Evolutionary conservation across 495 filamentous ascomycete genomes (phyloP).

Genomic region (Collariella sp.): DNA sequence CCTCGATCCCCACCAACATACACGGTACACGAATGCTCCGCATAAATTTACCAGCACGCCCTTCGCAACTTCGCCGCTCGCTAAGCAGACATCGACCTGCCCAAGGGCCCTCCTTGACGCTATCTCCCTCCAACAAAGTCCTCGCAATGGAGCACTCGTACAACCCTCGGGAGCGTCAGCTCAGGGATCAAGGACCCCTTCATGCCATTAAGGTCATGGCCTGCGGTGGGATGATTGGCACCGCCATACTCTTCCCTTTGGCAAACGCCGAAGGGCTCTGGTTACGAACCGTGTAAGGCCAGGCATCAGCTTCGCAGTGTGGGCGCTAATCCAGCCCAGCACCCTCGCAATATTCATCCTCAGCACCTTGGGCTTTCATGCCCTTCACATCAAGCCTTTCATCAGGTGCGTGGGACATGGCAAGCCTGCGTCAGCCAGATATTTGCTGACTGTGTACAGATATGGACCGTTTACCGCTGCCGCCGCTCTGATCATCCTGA

Average conservation of each 20-base stretch:
- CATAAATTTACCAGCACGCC: background rate
- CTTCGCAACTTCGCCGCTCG: background rate
- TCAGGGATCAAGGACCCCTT: background rate
- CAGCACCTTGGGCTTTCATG: conserved; percentile 15
- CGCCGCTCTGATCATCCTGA: conserved; percentile 11
- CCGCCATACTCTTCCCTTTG: conserved; percentile 26
- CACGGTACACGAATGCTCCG: too few relatives aligned
- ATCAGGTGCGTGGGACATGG: conserved; percentile 6
- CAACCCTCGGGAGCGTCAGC: background rate
- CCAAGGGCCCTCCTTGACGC: background rate
- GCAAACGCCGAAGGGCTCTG: conserved; percentile 16
- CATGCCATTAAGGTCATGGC: conserved; percentile 22
- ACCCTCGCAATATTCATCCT: conserved; percentile 24
- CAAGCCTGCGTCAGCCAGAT: background rate
- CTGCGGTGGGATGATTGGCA: conserved; percentile 28
- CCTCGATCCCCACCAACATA: too few relatives aligned
- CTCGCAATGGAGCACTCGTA: conserved; percentile 6
- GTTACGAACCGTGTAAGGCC: conserved; percentile 27
- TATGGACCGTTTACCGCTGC: conserved; percentile 16
- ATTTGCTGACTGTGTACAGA: conserved; percentile 7
- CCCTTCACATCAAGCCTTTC: conserved; percentile 15
- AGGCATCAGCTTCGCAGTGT: background rate
- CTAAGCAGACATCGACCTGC: background rate
- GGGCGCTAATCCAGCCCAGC: conserved; percentile 13
- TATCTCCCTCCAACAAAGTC: background rate